Base-by-base conservation (phyloP, 2,329 filamentous ascomycete species). In the Plenodomus lindquistii region DNA sequence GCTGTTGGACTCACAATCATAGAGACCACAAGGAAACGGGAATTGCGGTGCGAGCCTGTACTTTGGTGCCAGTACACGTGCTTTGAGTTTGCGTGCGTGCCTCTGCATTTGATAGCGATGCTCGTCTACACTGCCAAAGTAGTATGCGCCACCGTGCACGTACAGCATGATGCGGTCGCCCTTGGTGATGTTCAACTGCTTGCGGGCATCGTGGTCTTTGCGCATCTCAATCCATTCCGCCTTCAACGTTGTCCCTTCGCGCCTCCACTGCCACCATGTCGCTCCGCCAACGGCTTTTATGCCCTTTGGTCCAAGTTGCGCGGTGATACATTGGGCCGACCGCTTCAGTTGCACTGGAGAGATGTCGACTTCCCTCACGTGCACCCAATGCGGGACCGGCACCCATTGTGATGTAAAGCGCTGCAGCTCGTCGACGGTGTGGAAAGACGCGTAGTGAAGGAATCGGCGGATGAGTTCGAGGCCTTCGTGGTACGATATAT, bases 151-250 rank as follows among this genome's bases (percentile, higher is more conserved):
- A 13, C 94, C 94, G 66, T 97, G 94, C 18, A 97, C 80, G 73
- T 97, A 97, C 19, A 99, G 77, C 83, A 97, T 96, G 48, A 96
- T 85, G 43, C 91, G 85, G 59, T 85, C 85, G 16, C 83, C 82
- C 18, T 81, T 79, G 16, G 50, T 44, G 40, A 84, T 82, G 15
- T 75, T 75, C 0, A 75, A 75, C 64, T 82, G 83, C 69, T 85
- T 86, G 48, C 90, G 84, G 66, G 88, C 85, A 51, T 87, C 79
- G 65, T 89, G 87, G 70, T 97, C 88, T 42, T 85, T 81, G 58
- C 84, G 86, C 92, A 97, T 97, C 79, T 97, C 94, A 59, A 99
- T 90, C 93, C 92, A 97, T 69, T 99, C 93, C 0, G 88, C 91
- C 63, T 85, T 85, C 21, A 97, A 75, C 1, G 85, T 84, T 80